Evolutionary conservation across 805 yeast genomes (phyloP).

Genomic region (Yarrowia sp.): DNA sequence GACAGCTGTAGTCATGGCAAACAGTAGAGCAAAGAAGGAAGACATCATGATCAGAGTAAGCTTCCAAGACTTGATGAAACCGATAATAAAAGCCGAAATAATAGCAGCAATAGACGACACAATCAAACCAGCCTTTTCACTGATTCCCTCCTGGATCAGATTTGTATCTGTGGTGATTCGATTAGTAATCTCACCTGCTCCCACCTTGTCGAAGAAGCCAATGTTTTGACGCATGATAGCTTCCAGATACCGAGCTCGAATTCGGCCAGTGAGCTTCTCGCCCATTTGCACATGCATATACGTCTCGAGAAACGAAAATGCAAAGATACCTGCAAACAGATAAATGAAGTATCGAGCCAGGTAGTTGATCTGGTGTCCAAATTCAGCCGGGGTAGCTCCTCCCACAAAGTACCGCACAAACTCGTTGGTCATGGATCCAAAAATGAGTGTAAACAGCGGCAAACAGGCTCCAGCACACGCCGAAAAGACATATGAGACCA

Average conservation of each 20-base stretch:
- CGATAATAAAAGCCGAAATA: conserved; percentile 51
- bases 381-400: conserved; percentile 44
- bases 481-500: conserved; percentile 18
- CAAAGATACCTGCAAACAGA: conserved; percentile 52
- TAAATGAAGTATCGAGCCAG: conserved; percentile 53
- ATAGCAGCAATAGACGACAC: conserved; percentile 52
- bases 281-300: conserved; percentile 52
- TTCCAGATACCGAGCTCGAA: conserved; percentile 50
- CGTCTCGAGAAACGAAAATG: conserved; percentile 49
- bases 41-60: conserved; percentile 51
- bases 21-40: conserved; percentile 48
- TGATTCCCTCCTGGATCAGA: conserved; percentile 54
- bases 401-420: conserved; percentile 49
- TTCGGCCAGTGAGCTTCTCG: conserved; percentile 53
- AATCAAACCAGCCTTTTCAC: conserved; percentile 53
- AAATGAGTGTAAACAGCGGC: conserved; percentile 54
- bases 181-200: conserved; percentile 54
- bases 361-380: conserved; percentile 50
- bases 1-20: conserved; percentile 48
- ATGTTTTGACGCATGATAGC: conserved; percentile 53
- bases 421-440: conserved; percentile 52
- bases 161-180: conserved; percentile 54
- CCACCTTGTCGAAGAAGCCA: conserved; percentile 54
- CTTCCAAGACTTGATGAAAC: conserved; percentile 51
- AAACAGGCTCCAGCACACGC: conserved; percentile 41